phyloP scores from a whole-genome alignment of 805 yeast species.

The Myxozyma lipomycoides region DNA sequence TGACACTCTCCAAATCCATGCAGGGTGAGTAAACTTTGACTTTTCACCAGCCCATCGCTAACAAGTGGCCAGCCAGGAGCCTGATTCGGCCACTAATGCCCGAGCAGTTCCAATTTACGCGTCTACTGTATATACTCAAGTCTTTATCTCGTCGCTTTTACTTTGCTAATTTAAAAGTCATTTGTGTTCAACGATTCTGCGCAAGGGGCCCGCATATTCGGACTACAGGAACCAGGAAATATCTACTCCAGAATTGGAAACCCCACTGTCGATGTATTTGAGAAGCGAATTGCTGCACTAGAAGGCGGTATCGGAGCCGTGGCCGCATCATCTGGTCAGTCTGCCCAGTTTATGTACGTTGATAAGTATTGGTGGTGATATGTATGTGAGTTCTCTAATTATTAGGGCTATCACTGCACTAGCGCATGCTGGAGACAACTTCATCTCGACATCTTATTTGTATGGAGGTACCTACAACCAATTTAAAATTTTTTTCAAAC shows the following conservation, averaged over 20 bases:
- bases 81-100: constrained; percentile 60
- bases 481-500: constrained; percentile 85
- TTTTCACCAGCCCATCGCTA: background rate
- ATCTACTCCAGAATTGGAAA: constrained; percentile 87
- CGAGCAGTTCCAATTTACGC: constrained; percentile 95
- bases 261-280: constrained; percentile 90
- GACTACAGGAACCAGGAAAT: constrained; percentile 76
- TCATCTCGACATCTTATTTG: constrained; percentile 77
- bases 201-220: constrained; percentile 89
- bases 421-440: constrained; percentile 71
- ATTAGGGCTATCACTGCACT: constrained; percentile 22
- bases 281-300: constrained; percentile 84
- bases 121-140: constrained; percentile 46
- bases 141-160: background rate
- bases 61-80: constrained; percentile 45
- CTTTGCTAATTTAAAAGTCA: constrained; percentile 41
- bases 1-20: constrained; percentile 90
- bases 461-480: constrained; percentile 98
- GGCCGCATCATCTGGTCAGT: constrained; percentile 92
- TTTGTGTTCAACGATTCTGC: constrained; percentile 82
- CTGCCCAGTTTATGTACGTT: constrained; percentile 65
- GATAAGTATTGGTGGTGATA: too few species aligned
- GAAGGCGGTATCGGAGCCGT: constrained; percentile 91
- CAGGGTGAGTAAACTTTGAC: constrained; percentile 48
- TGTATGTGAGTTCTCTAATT: background rate